These are phyloP conservation scores for Simplicillium aogashimaense DNA, from an alignment of 2,329 filamentous ascomycete genomes.

Conservation along the genomic window DNA sequence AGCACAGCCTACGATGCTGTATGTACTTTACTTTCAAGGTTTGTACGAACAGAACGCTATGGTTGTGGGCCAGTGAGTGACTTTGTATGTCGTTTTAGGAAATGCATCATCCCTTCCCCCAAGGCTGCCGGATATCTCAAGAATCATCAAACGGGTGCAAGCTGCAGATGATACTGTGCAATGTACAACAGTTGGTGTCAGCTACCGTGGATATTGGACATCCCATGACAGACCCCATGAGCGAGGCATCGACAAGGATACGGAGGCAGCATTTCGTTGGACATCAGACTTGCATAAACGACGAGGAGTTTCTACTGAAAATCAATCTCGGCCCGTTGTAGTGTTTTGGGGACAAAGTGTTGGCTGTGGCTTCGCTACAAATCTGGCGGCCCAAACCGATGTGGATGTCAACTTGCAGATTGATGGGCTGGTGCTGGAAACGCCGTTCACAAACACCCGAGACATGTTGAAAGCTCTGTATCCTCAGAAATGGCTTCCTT, in stretches of 20 bases:
- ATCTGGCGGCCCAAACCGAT: slow-evolving; percentile 36
- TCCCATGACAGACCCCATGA: slow-evolving; percentile 64
- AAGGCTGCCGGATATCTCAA: slow-evolving; percentile 45
- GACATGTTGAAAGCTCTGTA: slow-evolving; percentile 65
- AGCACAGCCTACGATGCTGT: slow-evolving; percentile 25
- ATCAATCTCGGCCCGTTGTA: slow-evolving; percentile 23
- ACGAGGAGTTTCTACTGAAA: slow-evolving; percentile 9
- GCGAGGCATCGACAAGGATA: slow-evolving; percentile 58
- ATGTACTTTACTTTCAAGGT: slow-evolving; percentile 50
- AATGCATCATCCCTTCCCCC: slow-evolving; percentile 51
- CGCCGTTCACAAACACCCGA: slow-evolving; percentile 61
- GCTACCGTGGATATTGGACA: slow-evolving; percentile 69
- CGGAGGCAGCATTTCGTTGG: slow-evolving; percentile 55
- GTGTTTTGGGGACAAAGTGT: slow-evolving; percentile 73
- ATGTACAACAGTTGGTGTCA: slow-evolving; percentile 44
- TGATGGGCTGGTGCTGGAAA: slow-evolving; percentile 57
- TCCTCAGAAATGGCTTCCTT: slow-evolving; percentile 71
- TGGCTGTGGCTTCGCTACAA: slow-evolving; percentile 61
- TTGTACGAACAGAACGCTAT: slow-evolving; percentile 3
- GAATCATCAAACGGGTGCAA: slow-evolving; percentile 35
- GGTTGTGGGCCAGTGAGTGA: slow-evolving; percentile 3
- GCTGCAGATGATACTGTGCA: slow-evolving; percentile 21
- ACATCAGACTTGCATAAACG: slow-evolving; percentile 33
- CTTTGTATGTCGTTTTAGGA: slow-evolving; percentile 26
- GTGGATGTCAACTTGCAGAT: slow-evolving; percentile 24